Base-by-base conservation (phyloP, 176 grass and related monocot species). In the Phoenix dactylifera region DNA sequence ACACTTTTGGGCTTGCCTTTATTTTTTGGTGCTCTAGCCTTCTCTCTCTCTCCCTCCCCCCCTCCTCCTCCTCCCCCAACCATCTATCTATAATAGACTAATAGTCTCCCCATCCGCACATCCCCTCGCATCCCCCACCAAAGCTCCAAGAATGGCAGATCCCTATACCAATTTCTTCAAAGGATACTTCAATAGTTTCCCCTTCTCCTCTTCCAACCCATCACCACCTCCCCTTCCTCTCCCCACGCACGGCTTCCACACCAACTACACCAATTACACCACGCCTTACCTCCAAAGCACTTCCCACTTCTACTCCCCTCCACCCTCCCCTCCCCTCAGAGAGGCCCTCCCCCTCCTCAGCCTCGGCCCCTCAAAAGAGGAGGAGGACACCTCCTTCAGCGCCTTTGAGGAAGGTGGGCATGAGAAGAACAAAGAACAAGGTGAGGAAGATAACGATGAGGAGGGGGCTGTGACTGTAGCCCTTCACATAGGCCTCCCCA, bases 401-500 rank as follows among this genome's bases (percentile, higher is more conserved):
- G 64, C 51, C 24, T 66, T 51, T 3, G 28, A 63, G 1, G 70
- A 50, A 72, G n/a, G 59, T 12, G 70, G 9, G 35, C 9, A 39
- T 39, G 35, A 39, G 30, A 39, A 39, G 7, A 39, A 10, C 9
- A 39, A 39, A 39, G 35, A 39, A 39, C 7, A 39, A 39, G 35
- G 35, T 39, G 7, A 39, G 10, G 35, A 39, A 39, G 35, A 39
- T 39, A 39, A 39, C 12, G 22, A 80, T 59, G 62, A 71, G n/a
- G 75, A 55, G 29, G 82, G 62, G 4, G 78, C 74, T 54, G 82
- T 89, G 66, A 89, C 81, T 7, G 87, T 90, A 20, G 79, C 82
- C 58, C 55, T 90, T 57, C 87, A 90, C 65, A 90, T 90, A 39
- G 87, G 87, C 48, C 87, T 90, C n/a, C 87, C 87, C 24, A 82